A percentile compares a stretch with the other conserved stretches of the same genome.
phyloP scores from a whole-genome alignment of 345 rosid species.

The Citrus cavaleriei region DNA sequence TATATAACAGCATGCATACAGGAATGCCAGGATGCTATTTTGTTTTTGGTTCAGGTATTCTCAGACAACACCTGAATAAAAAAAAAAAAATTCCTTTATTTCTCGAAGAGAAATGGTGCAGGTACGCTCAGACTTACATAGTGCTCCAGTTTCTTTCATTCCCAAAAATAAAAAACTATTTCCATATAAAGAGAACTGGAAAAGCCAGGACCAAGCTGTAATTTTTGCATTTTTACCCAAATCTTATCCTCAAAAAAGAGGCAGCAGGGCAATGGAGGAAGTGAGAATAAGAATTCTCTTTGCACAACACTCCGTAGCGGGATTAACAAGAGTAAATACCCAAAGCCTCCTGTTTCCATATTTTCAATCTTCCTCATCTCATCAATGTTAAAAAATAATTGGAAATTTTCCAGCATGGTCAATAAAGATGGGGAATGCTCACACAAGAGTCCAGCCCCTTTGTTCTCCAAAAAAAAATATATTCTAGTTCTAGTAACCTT shows the following conservation, averaged over 20 bases:
- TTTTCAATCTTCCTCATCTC: neutral
- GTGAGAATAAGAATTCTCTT: no score
- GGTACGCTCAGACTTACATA: neutral
- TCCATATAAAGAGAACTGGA: neutral
- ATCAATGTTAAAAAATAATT: neutral
- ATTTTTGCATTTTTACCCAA: no score
- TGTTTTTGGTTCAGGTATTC: no score
- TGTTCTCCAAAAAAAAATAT: neutral
- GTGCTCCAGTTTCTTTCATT: neutral
- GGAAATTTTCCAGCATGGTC: neutral
- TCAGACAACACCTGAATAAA: no score
- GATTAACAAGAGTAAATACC: neutral
- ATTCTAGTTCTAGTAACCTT: neutral
- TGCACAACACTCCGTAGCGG: neutral
- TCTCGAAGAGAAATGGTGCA: no score
- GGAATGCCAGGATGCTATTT: no score
- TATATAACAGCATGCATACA: no score
- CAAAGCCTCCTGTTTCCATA: neutral
- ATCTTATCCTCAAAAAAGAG: no score
- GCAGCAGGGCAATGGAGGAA: no score
- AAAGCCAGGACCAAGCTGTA: neutral
- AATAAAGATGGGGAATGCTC: neutral
- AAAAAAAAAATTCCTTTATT: no score
- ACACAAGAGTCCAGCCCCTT: neutral
- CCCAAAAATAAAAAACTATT: neutral